phyloP scores from a whole-genome alignment of 2,329 filamentous ascomycete genomes.

The Diaporthe sp. region DNA sequence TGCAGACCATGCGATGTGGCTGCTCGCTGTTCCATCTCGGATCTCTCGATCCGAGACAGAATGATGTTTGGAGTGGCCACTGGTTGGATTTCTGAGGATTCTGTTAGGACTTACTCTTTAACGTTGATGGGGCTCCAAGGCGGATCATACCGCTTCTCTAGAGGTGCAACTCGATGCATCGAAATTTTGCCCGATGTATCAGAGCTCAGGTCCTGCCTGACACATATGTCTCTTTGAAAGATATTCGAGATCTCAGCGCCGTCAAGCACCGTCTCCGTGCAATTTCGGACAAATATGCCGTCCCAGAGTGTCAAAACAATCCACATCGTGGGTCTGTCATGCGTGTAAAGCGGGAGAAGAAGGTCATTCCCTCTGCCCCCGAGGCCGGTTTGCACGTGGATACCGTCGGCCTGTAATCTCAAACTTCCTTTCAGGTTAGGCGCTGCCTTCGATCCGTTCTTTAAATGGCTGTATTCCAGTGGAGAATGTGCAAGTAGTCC shows the following conservation, averaged over 20 bases:
- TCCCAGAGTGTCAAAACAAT: neutral
- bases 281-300: neutral
- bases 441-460: too few species aligned
- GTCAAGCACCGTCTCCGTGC: neutral
- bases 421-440: neutral
- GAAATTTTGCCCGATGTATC: neutral
- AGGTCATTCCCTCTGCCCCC: neutral
- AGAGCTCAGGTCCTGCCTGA: neutral
- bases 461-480: constrained; percentile 6
- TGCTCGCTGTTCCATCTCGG: neutral
- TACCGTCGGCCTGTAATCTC: neutral
- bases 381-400: neutral
- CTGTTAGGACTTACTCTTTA: too few species aligned
- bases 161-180: neutral
- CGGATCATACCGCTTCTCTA: too few species aligned
- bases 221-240: neutral
- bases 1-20: neutral
- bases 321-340: neutral
- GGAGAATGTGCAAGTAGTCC: constrained; percentile 12
- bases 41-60: neutral
- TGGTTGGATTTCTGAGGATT: too few species aligned
- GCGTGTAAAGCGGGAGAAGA: neutral
- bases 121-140: too few species aligned
- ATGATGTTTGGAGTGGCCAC: too few species aligned
- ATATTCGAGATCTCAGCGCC: neutral